Evolutionary conservation across 805 yeast species (phyloP).

Genomic region (Brettanomyces naardenensis): DNA sequence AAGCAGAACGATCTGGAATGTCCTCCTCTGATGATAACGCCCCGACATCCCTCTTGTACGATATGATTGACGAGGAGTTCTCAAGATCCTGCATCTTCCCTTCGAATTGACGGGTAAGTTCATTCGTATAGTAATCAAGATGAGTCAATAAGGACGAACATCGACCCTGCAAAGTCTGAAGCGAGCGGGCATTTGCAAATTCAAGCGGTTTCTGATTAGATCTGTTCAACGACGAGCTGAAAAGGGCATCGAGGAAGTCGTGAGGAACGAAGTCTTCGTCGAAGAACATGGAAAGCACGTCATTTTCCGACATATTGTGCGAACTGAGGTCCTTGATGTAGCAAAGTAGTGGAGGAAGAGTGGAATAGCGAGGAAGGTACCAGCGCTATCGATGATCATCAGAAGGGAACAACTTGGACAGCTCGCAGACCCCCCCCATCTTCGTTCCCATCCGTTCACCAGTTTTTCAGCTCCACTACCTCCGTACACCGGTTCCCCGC

Average conservation of each 20-base stretch:
- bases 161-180: conserved; percentile 36
- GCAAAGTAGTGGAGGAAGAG: too few species aligned
- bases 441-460: too few species aligned
- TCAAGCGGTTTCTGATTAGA: conserved; percentile 17
- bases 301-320: neutral
- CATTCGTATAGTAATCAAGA: conserved; percentile 55
- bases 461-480: too few species aligned
- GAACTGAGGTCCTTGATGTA: neutral
- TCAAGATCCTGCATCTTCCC: conserved; percentile 40
- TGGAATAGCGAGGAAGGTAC: too few species aligned
- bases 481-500: too few species aligned
- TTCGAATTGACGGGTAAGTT: conserved; percentile 47
- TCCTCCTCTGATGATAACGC: neutral
- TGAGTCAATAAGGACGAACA: conserved; percentile 48
- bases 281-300: conserved; percentile 50
- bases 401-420: too few species aligned
- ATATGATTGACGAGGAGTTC: conserved; percentile 41
- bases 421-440: too few species aligned
- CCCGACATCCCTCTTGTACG: conserved; percentile 28
- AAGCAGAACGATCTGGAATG: neutral
- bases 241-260: conserved; percentile 56
- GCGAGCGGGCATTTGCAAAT: conserved; percentile 23
- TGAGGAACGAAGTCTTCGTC: conserved; percentile 60
- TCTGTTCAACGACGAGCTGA: conserved; percentile 31
- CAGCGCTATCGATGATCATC: too few species aligned